Evolutionary conservation across 1,284 basidiomycete genomes (phyloP), one percentile per base, ranked within the genome.

Genomic region (Pholiota adiposa): DNA sequence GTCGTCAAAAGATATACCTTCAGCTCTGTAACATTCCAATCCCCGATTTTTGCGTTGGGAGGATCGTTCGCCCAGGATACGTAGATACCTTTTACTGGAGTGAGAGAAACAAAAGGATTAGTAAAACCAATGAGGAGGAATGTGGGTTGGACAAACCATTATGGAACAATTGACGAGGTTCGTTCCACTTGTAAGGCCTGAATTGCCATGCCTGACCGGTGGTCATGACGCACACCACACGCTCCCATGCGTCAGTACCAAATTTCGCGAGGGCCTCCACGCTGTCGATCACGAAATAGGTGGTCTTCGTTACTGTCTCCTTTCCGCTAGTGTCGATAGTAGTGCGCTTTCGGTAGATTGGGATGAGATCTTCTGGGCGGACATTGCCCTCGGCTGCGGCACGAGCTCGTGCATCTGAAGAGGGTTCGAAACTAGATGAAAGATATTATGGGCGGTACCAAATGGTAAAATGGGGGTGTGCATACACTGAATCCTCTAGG

Each of bases 181-280:
- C 95, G 53, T 83, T 88, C 96, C 96, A 98, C 72, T 95, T 95
- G 79, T 98, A 99, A 29, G 92, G 89, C 65, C 91, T 86, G 78
- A 99, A 99, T 74, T 98, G 97, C 97, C 97, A 99, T 51, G 90
- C 89, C 69, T 98, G 97, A 1, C 97, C 97, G 0, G 95, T 98
- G 1, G 97, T 98, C 83, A 98, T 90, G 12, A 99, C 97, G 66
- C 94, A 97, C 3, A 98, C 89, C 5, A 99, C 97, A 23, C 97
- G 85, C 62, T 97, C 94, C 95, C 95, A 97, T 4, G 94, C 90
- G 63, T 96, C 94, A 29, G 88, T 81, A 1, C 94, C 95, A 67
- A 98, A 94, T 74, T 97, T 96, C 48, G 86, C 84, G 43, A 98
- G 79, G 0, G 96, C 95, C 69, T 99, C 97, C 0, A 93, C 92